Conservation (phyloP, 2,329 filamentous ascomycete species). For the Exophiala sp. region DNA sequence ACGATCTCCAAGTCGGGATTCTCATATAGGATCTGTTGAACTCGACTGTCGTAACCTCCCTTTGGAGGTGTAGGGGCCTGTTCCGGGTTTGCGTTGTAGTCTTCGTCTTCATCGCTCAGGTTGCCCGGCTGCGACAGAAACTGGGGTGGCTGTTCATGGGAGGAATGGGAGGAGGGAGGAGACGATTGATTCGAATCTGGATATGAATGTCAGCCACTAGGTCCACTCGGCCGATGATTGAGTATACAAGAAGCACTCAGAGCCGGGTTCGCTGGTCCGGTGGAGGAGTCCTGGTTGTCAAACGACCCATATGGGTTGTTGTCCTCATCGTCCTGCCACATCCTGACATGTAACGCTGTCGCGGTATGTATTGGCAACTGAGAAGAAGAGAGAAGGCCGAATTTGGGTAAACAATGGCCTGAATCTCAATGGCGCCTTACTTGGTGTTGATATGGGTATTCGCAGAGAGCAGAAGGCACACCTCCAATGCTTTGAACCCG, state of each 20-base stretch:
- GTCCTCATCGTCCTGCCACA: conserved; percentile 96
- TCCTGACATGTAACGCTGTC: conserved; percentile 40
- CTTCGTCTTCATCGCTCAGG: conserved; percentile 56
- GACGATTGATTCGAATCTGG: conserved; percentile 55
- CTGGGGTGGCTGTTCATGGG: conserved; percentile 59
- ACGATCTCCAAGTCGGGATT: conserved; percentile 82
- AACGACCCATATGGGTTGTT: conserved; percentile 98
- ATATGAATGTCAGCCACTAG: conserved; percentile 7
- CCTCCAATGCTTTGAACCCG: conserved; percentile 3
- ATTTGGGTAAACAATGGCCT: background rate
- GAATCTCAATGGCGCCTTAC: too few species aligned
- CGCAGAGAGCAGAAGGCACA: conserved; percentile 5
- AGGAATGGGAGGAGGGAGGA: conserved; percentile 65
- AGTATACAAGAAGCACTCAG: conserved; percentile 18
- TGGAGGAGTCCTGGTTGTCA: conserved; percentile 62
- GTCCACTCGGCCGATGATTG: background rate
- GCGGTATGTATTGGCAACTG: background rate
- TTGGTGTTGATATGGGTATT: background rate
- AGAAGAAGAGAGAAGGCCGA: background rate
- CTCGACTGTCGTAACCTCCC: conserved; percentile 85
- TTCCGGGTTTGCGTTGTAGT: conserved; percentile 40
- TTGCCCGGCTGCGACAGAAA: conserved; percentile 49
- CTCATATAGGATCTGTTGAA: conserved; percentile 96
- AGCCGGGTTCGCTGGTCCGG: conserved; percentile 13
- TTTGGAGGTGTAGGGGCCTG: conserved; percentile 59